These are phyloP conservation scores for Mortierella alpina DNA, from an alignment of 192 early-diverging fungal genomes.

Conservation along the genomic window DNA sequence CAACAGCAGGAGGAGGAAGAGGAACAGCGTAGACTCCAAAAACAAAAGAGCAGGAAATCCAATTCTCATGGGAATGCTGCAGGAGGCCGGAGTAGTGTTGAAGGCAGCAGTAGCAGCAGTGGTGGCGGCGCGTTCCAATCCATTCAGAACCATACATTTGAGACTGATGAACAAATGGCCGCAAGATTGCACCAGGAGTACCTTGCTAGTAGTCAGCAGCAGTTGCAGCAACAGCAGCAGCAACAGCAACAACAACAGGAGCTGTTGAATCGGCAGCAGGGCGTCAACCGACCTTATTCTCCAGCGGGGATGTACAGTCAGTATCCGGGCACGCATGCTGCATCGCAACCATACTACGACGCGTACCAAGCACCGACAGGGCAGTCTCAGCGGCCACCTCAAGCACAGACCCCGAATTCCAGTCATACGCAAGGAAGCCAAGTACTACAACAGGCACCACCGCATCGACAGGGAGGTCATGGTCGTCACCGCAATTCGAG, in stretches of 20 bases:
- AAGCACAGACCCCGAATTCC: not conserved
- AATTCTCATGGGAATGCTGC: slow-evolving; percentile 2
- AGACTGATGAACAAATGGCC: slow-evolving; percentile 47
- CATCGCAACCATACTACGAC: not conserved
- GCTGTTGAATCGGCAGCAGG: not conserved
- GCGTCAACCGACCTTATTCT: not conserved
- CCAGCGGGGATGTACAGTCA: too few species aligned
- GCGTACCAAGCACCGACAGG: not conserved
- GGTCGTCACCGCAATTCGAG: slow-evolving; percentile 26
- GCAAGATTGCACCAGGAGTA: slow-evolving; percentile 40
- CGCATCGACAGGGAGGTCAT: slow-evolving; percentile 8
- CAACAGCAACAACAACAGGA: slow-evolving; percentile 31
- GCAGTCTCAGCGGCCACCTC: not conserved
- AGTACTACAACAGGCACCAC: too few species aligned
- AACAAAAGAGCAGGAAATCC: slow-evolving; percentile 21
- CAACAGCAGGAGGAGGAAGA: slow-evolving; percentile 58
- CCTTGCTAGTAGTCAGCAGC: slow-evolving; percentile 13
- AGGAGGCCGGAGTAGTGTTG: not conserved
- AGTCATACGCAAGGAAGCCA: not conserved
- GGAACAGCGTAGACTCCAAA: slow-evolving; percentile 35
- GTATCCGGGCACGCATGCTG: not conserved
- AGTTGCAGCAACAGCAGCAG: slow-evolving; percentile 6
- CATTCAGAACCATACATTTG: slow-evolving; percentile 6
- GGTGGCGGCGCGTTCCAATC: not conserved
- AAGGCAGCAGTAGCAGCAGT: not conserved